Evolutionary conservation across 352 stramenopile species (phyloP), one percentile per base, ranked within the genome.

Genomic region (Elongisporangium anandrum): DNA sequence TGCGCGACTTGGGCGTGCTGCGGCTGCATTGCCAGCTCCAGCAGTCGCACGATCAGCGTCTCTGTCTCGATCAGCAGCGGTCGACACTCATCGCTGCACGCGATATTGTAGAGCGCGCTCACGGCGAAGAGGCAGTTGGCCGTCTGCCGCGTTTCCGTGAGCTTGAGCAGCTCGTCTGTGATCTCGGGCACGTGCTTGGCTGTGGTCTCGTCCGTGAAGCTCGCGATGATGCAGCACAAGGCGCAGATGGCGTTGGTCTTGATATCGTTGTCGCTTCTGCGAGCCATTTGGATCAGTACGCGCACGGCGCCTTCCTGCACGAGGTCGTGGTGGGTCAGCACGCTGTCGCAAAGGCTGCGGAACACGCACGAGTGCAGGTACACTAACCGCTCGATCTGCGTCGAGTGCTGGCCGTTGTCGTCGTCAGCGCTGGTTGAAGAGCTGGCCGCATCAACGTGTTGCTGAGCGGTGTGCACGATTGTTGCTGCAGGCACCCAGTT

Each of bases 21-120:
- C 7, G 63, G 65, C 9, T 64, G 53, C 2, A 45, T 47, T 1
- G 70, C 70, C 4, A 90, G 59, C 54, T 76, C 54, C 9, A 79
- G 19, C 10, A 90, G 54, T 1, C 76, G 73, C 21, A 75, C 59
- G 1, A 87, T 55, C 2, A 90, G 53, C 13, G 63, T 49, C 0
- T 39, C 52, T 0, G 72, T 83, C n/a, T 72, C 55, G 13, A 56
- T 65, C 3, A 93, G 69, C 9, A 90, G 54, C 26, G 71, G 69
- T 21, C 87, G 67, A 5, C 73, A 77, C 19, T 87, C 71, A 49
- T 91, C 84, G 62, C 77, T 86, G 60, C 81, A 91, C 17, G 77
- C 73, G 26, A 93, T 85, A 52, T 91, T 91, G 73, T 89, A 93
- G 6, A 93, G 65, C 17, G 81, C 78, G 5, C 73, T 70, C 22